Base-by-base conservation (phyloP, 257 asterid species). In the Primulina tabacum region DNA sequence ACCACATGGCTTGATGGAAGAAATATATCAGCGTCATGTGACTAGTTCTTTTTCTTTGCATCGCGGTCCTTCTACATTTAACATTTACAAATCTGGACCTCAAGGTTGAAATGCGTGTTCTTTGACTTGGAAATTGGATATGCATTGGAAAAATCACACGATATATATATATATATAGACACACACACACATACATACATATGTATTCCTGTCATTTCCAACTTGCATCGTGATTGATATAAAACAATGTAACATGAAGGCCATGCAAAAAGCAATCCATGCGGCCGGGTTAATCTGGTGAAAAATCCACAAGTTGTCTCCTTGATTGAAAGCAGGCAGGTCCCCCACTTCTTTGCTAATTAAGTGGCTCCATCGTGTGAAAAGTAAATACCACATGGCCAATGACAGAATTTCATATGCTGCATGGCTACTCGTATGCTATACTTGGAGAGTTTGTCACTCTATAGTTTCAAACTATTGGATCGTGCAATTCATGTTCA, bases 251-350 rank as follows among this genome's bases (percentile, higher is more conserved):
- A 53, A 65, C 37, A 24, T 72, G 68, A 78, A 80, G 62, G 55
- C 35, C 58, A 67, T 47, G 63, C 32, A 65, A 50, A 62, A 72
- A 38, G 47, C 60, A 67, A 38, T 17, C 47, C 40, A 66, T 55
- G 68, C 70, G 64, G 4, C 30, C 14, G 62, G 67, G 53, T 75
- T 60, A 37, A 62, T 74, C 60, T 78, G 66, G 75, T 79, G 85
- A 64, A 73, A 77, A 34, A 43, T 68, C 64, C 73, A 64, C 78
- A 72, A 47, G 58, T 33, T 85, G 89, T 75, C 87, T 63, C 86
- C 87, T 81, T 81, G 80, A 83, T 82, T 82, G 90, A 73, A 76
- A 55, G 72, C 89, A 77, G 4, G 14, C 50, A 18, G 37, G 12
- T 79, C 79, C 85, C 89, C 96, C 86, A 83, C 87, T 34, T 33